phyloP scores from a whole-genome alignment of 2,329 filamentous ascomycete species.

The Sporothrix pallida region DNA sequence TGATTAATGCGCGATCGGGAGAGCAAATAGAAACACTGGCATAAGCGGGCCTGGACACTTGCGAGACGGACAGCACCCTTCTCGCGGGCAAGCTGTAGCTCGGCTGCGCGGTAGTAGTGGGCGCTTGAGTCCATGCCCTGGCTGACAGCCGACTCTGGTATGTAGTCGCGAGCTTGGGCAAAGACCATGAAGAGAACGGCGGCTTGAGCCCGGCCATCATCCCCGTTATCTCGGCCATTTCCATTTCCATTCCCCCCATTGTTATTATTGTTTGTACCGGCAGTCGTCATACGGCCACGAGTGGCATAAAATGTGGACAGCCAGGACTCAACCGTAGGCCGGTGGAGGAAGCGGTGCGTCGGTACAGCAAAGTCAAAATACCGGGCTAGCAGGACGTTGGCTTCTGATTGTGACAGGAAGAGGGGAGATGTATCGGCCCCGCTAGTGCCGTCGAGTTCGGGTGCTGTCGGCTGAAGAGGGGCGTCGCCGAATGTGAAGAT shows the following conservation, averaged over 20 bases:
- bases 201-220: conserved; percentile 29
- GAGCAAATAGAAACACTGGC: conserved; percentile 53
- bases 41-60: conserved; percentile 51
- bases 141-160: neutral
- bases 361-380: conserved; percentile 54
- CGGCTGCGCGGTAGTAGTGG: conserved; percentile 46
- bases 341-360: conserved; percentile 53
- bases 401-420: conserved; percentile 25
- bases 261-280: too few species aligned
- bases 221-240: neutral
- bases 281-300: conserved; percentile 41
- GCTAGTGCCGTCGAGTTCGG: neutral
- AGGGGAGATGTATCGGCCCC: conserved; percentile 1
- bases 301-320: conserved; percentile 54
- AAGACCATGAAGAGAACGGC: conserved; percentile 52
- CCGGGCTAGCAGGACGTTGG: neutral
- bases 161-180: conserved; percentile 43
- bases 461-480: conserved; percentile 24
- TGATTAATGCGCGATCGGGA: conserved; percentile 55
- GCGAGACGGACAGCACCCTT: conserved; percentile 48
- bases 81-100: conserved; percentile 49
- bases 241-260: neutral
- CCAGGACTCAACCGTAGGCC: conserved; percentile 50
- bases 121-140: conserved; percentile 38
- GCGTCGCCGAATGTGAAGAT: conserved; percentile 59